Percentiles rank a stretch among this genome's conserved stretches.
Evolutionary conservation across 768 basidiomycete genomes (phyloP).

Genomic region (Rubroboletus pulcherrimus): DNA sequence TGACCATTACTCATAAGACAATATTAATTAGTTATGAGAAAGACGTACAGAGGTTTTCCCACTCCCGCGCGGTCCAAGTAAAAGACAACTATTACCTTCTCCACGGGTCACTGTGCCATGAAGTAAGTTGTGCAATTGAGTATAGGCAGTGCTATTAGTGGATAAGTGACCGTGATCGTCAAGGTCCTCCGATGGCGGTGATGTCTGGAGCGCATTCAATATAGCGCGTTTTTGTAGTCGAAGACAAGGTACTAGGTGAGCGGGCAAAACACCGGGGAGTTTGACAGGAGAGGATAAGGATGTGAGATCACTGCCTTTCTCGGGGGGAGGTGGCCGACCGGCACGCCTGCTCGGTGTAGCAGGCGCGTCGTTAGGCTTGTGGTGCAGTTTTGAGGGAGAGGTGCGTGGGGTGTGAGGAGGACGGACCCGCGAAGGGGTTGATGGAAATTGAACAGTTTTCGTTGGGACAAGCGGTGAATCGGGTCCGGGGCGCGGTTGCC

Average conservation of each 20-base stretch:
- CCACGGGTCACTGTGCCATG: conserved; percentile 71
- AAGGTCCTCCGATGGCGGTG: conserved; percentile 18
- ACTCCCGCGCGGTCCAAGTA: conserved; percentile 81
- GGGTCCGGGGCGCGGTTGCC: not conserved
- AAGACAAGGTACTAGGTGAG: conserved; percentile 44
- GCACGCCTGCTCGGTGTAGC: conserved; percentile 16
- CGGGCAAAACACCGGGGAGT: conserved; percentile 33
- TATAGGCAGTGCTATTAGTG: conserved; percentile 49
- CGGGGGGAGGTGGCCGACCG: conserved; percentile 9
- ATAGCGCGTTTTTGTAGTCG: conserved; percentile 56
- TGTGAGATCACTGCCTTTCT: conserved; percentile 7
- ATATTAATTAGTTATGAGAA: not conserved
- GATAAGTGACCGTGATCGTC: conserved; percentile 35
- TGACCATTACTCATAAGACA: conserved; percentile 1
- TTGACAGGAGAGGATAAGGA: conserved; percentile 14
- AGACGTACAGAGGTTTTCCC: conserved; percentile 72
- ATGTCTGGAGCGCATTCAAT: conserved; percentile 42
- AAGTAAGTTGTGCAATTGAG: conserved; percentile 62
- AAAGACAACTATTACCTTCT: conserved; percentile 91
- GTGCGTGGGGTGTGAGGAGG: conserved; percentile 13
- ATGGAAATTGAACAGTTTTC: conserved; percentile 9
- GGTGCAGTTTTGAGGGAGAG: conserved; percentile 15
- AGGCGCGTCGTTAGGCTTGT: conserved; percentile 6
- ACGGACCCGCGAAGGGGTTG: conserved; percentile 12
- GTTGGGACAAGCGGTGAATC: not conserved